Conservation (phyloP, 148 eudicot genomes). For the Cornus suecica region DNA sequence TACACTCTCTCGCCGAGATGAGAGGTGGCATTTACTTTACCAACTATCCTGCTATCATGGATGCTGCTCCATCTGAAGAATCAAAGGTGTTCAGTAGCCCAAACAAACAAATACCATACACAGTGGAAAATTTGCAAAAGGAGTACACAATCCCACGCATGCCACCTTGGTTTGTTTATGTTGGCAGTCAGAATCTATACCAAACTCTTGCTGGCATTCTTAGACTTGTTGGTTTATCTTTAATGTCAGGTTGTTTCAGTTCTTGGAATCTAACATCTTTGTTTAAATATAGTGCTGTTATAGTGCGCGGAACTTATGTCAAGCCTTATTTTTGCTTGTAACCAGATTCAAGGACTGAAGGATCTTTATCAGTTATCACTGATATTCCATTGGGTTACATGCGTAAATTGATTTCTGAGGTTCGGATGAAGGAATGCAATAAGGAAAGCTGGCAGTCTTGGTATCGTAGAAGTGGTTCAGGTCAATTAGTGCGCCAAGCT, state of each 20-base stretch:
- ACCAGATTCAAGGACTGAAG: slow-evolving; percentile 55
- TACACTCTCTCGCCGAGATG: slow-evolving; percentile 83
- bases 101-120: slow-evolving; percentile 26
- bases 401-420: slow-evolving; percentile 63
- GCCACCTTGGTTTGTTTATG: slow-evolving; percentile 90
- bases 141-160: slow-evolving; percentile 73
- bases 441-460: slow-evolving; percentile 83
- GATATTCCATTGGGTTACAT: slow-evolving; percentile 78
- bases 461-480: slow-evolving; percentile 70
- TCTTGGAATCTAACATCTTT: slow-evolving; percentile 7
- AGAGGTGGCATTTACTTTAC: slow-evolving; percentile 30
- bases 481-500: slow-evolving; percentile 79
- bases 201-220: slow-evolving; percentile 73
- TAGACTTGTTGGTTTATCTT: slow-evolving; percentile 71
- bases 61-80: slow-evolving; percentile 32
- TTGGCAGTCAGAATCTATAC: slow-evolving; percentile 73
- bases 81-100: slow-evolving; percentile 17
- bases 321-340: slow-evolving; percentile 16
- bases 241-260: slow-evolving; percentile 55
- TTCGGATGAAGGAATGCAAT: slow-evolving; percentile 55
- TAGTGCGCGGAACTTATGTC: slow-evolving; percentile 21
- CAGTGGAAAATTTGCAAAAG: slow-evolving; percentile 24
- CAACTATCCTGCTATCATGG: slow-evolving; percentile 16
- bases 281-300: not conserved
- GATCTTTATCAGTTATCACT: slow-evolving; percentile 51